Evolutionary conservation across 1,284 basidiomycete genomes (phyloP).

Genomic region (Irpex lacteus): DNA sequence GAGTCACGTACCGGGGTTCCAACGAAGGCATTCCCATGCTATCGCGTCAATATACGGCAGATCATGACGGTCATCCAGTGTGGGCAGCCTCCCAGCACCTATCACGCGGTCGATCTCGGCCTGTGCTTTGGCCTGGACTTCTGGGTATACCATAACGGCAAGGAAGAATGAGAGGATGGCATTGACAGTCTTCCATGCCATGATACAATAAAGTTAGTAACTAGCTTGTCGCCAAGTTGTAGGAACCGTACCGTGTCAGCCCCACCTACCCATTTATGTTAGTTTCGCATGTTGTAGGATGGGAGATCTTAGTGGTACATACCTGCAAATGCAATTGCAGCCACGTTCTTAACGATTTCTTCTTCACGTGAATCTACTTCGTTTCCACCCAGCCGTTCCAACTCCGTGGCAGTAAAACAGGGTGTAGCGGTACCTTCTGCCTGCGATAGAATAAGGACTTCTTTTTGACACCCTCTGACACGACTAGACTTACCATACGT

Average conservation of each 20-base stretch:
- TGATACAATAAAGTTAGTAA: background rate
- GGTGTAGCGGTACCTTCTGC: slow-evolving; percentile 18
- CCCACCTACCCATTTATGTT: slow-evolving; percentile 16
- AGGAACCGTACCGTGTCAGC: slow-evolving; percentile 23
- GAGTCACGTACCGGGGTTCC: slow-evolving; percentile 17
- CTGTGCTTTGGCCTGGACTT: slow-evolving; percentile 26
- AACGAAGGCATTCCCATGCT: slow-evolving; percentile 28
- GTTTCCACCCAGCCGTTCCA: slow-evolving; percentile 14
- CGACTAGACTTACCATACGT: slow-evolving; percentile 17
- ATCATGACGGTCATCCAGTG: slow-evolving; percentile 27
- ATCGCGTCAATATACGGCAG: slow-evolving; percentile 32
- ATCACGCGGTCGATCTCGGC: slow-evolving; percentile 31
- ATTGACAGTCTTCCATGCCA: slow-evolving; percentile 19
- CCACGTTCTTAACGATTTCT: slow-evolving; percentile 21
- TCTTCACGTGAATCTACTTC: slow-evolving; percentile 14
- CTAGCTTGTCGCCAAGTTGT: background rate
- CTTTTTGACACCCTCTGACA: no score
- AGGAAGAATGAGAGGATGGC: slow-evolving; percentile 25
- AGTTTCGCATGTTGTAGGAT: background rate
- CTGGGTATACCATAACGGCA: slow-evolving; percentile 21
- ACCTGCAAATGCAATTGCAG: slow-evolving; percentile 24
- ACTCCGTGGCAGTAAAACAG: slow-evolving; percentile 13
- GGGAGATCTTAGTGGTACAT: background rate
- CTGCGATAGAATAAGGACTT: slow-evolving; percentile 10
- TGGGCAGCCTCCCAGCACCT: slow-evolving; percentile 28